Evolutionary conservation across 2,329 filamentous ascomycete genomes (phyloP).

Genomic region (Fusarium sulawesiense): DNA sequence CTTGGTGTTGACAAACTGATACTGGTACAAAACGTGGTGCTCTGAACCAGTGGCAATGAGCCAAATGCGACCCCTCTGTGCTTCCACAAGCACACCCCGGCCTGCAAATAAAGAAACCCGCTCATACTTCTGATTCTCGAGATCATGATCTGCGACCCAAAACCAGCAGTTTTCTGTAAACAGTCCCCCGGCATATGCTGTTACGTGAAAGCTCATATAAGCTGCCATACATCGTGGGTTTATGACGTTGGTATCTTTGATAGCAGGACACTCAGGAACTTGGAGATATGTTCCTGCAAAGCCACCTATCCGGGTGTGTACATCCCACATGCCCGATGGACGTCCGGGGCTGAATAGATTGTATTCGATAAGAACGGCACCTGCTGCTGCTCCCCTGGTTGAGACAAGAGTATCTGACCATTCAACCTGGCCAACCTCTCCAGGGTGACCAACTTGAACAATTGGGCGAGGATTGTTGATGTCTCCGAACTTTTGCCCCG

Average conservation of each 20-base stretch:
- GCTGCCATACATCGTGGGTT: constrained; percentile 54
- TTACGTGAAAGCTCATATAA: constrained; percentile 58
- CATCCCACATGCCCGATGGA: constrained; percentile 76
- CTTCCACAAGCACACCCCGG: constrained; percentile 62
- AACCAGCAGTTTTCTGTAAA: constrained; percentile 60
- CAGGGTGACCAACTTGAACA: constrained; percentile 72
- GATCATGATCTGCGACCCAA: constrained; percentile 65
- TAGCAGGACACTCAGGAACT: constrained; percentile 73
- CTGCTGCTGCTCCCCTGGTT: constrained; percentile 73
- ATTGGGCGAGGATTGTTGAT: constrained; percentile 71
- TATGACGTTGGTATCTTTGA: constrained; percentile 47
- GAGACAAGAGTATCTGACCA: constrained; percentile 78
- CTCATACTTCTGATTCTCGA: constrained; percentile 61
- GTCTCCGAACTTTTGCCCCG: constrained; percentile 66
- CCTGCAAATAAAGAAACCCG: constrained; percentile 65
- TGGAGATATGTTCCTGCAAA: constrained; percentile 76
- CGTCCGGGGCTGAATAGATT: constrained; percentile 66
- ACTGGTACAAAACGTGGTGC: constrained; percentile 76
- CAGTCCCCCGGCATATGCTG: constrained; percentile 52
- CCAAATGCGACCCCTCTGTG: constrained; percentile 60
- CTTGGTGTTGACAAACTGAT: constrained; percentile 69
- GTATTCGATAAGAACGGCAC: constrained; percentile 78
- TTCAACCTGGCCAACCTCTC: constrained; percentile 74
- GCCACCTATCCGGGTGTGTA: constrained; percentile 80
- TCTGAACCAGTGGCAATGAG: constrained; percentile 73